These are phyloP conservation scores for Pelargonium australe DNA, from an alignment of 441 rosid genomes.

Conservation along the genomic window DNA sequence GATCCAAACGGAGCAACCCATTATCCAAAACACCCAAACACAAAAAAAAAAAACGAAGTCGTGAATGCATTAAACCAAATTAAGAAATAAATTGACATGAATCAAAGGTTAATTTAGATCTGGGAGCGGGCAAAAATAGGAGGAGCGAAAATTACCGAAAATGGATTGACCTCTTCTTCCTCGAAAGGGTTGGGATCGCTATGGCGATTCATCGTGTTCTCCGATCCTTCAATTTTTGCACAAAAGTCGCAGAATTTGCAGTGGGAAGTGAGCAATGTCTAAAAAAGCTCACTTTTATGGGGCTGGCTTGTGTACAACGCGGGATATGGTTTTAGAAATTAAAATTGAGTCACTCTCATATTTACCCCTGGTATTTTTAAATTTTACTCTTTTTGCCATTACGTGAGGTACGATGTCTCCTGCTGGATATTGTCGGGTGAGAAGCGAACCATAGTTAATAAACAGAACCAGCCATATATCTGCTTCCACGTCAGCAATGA, in stretches of 20 bases:
- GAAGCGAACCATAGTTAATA: neutral
- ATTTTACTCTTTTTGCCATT: neutral
- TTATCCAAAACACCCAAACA: too few relatives aligned
- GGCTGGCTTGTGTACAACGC: too few relatives aligned
- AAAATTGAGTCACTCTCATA: too few relatives aligned
- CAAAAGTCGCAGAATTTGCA: constrained; percentile 1
- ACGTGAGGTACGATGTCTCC: neutral
- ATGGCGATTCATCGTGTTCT: constrained; percentile 57
- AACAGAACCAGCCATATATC: neutral
- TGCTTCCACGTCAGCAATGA: too few relatives aligned
- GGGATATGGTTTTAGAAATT: too few relatives aligned
- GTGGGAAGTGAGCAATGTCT: neutral
- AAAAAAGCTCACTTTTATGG: too few relatives aligned
- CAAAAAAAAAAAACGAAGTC: neutral
- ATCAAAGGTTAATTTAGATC: constrained; percentile 25
- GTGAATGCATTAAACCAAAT: constrained; percentile 1
- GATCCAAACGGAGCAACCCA: too few relatives aligned
- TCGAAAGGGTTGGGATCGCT: constrained; percentile 89
- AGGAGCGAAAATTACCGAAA: constrained; percentile 52
- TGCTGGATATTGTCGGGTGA: neutral
- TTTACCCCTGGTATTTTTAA: neutral
- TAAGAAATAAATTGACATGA: neutral
- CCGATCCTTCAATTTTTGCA: constrained; percentile 28
- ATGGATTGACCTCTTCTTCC: constrained; percentile 93
- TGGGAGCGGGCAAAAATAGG: constrained; percentile 12